A percentile compares a stretch with the other conserved stretches of the same genome.
phyloP scores from a whole-genome alignment of 2,329 filamentous ascomycete species.

The Colletotrichum scovillei region DNA sequence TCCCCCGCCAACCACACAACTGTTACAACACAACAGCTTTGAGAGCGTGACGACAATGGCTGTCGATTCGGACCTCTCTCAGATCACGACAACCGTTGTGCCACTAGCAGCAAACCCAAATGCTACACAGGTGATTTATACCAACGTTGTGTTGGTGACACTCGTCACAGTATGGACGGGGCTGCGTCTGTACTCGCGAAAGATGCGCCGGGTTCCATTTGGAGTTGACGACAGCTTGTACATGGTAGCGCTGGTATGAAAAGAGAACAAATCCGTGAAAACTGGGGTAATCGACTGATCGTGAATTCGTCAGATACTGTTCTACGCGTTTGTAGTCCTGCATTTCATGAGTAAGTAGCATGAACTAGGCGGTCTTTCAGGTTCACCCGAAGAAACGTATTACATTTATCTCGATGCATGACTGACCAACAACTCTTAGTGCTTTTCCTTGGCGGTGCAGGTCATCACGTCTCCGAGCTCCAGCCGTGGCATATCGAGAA shows the following conservation, averaged over 20 bases:
- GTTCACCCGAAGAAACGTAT: too few species aligned
- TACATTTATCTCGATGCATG: too few species aligned
- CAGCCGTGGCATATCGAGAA: conserved; percentile 23
- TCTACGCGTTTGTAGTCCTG: conserved; percentile 8
- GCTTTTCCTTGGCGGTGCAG: conserved; percentile 37
- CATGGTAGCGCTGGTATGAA: not conserved
- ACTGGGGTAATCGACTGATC: not conserved
- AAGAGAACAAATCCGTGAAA: not conserved
- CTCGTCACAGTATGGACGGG: conserved; percentile 16
- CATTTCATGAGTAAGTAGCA: conserved; percentile 8
- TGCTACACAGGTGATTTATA: conserved; percentile 10
- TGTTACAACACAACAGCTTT: too few species aligned
- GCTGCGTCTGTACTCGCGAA: conserved; percentile 9
- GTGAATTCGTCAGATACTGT: not conserved
- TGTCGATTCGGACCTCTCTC: too few species aligned
- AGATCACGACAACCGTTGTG: conserved; percentile 12
- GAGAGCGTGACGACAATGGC: too few species aligned
- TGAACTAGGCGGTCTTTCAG: too few species aligned
- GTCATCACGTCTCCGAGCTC: conserved; percentile 34
- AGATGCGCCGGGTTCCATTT: conserved; percentile 11
- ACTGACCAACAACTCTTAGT: conserved; percentile 9
- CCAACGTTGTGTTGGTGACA: conserved; percentile 4
- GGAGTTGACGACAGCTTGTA: conserved; percentile 12
- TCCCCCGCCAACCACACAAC: too few species aligned
- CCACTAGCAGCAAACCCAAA: not conserved